Percentiles rank a stretch among this genome's conserved stretches.
Conservation (phyloP, 2,329 filamentous ascomycete genomes). For the Talaromyces sp. region DNA sequence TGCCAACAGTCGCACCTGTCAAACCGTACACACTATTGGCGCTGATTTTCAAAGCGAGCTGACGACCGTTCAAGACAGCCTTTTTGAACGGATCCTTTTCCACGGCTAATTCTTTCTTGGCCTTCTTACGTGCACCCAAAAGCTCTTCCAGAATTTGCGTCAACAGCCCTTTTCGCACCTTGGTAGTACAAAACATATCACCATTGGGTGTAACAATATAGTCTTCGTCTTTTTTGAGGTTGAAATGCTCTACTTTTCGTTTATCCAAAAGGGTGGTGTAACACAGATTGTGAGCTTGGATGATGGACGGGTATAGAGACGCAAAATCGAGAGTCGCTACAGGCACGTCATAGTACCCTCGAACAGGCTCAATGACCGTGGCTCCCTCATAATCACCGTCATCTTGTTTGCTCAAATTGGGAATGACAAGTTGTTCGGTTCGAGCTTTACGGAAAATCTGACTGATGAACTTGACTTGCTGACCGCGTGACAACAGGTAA, state of each 20-base stretch:
- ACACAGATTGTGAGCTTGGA: slow-evolving; percentile 96
- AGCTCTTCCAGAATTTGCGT: slow-evolving; percentile 95
- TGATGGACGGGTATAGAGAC: slow-evolving; percentile 96
- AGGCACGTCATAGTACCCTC: slow-evolving; percentile 91
- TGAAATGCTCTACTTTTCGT: slow-evolving; percentile 68
- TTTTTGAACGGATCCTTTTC: slow-evolving; percentile 98
- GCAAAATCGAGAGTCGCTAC: slow-evolving; percentile 98
- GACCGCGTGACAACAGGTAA: slow-evolving; percentile 82
- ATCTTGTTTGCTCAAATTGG: slow-evolving; percentile 69
- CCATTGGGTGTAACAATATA: slow-evolving; percentile 96
- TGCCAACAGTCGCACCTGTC: slow-evolving; percentile 92
- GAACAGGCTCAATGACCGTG: slow-evolving; percentile 91
- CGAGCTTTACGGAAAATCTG: slow-evolving; percentile 93
- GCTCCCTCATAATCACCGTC: slow-evolving; percentile 97
- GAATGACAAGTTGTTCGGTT: slow-evolving; percentile 90
- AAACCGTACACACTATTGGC: slow-evolving; percentile 98
- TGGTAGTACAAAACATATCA: slow-evolving; percentile 84
- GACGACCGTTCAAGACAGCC: slow-evolving; percentile 93
- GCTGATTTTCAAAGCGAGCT: slow-evolving; percentile 91
- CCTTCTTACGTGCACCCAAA: slow-evolving; percentile 84
- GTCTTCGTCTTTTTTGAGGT: slow-evolving; percentile 81
- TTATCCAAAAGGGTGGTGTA: slow-evolving; percentile 91
- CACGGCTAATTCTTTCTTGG: slow-evolving; percentile 80
- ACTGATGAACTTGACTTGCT: slow-evolving; percentile 97
- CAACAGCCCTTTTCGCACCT: slow-evolving; percentile 84